These are phyloP conservation scores for Podila epigama DNA, from an alignment of 192 early-diverging fungal species.

Conservation along the genomic window DNA sequence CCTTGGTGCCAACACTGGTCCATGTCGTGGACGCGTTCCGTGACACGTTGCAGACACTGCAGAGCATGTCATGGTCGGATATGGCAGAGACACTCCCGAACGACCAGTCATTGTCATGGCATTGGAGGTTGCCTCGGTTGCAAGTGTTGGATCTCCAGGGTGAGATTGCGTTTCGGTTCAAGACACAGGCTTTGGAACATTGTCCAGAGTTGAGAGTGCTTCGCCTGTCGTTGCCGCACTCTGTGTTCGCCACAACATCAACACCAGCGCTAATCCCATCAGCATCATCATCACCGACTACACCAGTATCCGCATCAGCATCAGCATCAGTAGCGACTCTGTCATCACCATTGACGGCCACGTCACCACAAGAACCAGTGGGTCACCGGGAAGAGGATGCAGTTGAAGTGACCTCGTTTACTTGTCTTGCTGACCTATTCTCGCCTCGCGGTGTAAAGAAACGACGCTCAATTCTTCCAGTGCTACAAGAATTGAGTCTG, in stretches of 20 bases:
- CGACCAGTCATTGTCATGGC: conserved; percentile 16
- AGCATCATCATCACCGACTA: background rate
- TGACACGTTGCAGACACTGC: conserved; percentile 25
- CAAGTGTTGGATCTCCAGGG: conserved; percentile 33
- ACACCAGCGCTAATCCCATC: background rate
- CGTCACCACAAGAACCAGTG: too few species aligned
- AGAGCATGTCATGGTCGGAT: conserved; percentile 36
- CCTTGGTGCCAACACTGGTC: conserved; percentile 23
- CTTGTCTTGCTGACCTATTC: background rate
- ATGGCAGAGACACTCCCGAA: conserved; percentile 15
- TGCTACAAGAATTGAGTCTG: conserved; percentile 24
- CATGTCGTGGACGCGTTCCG: conserved; percentile 35
- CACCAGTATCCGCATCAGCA: background rate
- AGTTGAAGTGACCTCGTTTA: too few species aligned
- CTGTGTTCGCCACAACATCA: background rate
- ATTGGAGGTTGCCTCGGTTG: conserved; percentile 20
- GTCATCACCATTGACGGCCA: too few species aligned
- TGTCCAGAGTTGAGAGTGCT: conserved; percentile 24
- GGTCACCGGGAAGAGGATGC: too few species aligned
- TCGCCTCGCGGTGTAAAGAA: background rate
- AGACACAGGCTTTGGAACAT: conserved; percentile 13
- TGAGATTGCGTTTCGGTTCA: conserved; percentile 31
- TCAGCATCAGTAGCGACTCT: background rate
- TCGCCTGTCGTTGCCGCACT: conserved; percentile 21
- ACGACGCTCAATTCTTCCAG: background rate